Conservation (phyloP, 2,329 filamentous ascomycete genomes). For the Trichoderma atroviride region DNA sequence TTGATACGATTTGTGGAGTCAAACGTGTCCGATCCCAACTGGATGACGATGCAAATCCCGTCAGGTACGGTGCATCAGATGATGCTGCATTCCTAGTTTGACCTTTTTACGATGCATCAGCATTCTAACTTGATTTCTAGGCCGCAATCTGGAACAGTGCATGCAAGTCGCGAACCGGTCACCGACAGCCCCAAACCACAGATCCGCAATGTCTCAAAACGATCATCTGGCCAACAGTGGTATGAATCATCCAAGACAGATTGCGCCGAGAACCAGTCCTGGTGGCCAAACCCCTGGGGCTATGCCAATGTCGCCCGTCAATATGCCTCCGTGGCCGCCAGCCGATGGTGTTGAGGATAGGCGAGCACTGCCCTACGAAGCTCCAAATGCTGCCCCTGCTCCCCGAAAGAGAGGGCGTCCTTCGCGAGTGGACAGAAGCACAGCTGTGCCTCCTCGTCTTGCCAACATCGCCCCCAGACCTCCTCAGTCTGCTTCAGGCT, state of each 20-base stretch:
- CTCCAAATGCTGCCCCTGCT: not conserved
- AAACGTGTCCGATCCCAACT: conserved; percentile 47
- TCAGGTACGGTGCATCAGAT: conserved; percentile 42
- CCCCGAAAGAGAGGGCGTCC: conserved; percentile 49
- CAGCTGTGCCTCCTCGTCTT: conserved; percentile 39
- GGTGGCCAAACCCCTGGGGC: not conserved
- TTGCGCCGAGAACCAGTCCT: conserved; percentile 17
- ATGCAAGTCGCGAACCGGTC: conserved; percentile 45
- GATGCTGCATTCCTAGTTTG: not conserved
- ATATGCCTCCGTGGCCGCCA: conserved; percentile 34
- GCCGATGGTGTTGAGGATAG: conserved; percentile 26
- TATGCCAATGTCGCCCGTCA: conserved; percentile 9
- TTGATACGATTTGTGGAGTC: conserved; percentile 52
- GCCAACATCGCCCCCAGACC: conserved; percentile 40
- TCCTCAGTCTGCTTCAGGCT: conserved; percentile 21
- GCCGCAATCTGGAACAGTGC: conserved; percentile 53
- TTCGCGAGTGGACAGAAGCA: conserved; percentile 48
- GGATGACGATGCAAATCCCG: conserved; percentile 54
- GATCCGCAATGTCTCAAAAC: conserved; percentile 16
- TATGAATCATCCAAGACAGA: conserved; percentile 17
- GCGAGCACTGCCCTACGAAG: conserved; percentile 25
- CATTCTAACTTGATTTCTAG: conserved; percentile 35
- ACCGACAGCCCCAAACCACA: conserved; percentile 32
- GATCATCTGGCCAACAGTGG: conserved; percentile 17
- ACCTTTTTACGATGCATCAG: not conserved